Percentiles rank a stretch among this genome's conserved stretches.
Conservation (phyloP, 2,329 filamentous ascomycete genomes). For the Plectosphaerella cucumerina region DNA sequence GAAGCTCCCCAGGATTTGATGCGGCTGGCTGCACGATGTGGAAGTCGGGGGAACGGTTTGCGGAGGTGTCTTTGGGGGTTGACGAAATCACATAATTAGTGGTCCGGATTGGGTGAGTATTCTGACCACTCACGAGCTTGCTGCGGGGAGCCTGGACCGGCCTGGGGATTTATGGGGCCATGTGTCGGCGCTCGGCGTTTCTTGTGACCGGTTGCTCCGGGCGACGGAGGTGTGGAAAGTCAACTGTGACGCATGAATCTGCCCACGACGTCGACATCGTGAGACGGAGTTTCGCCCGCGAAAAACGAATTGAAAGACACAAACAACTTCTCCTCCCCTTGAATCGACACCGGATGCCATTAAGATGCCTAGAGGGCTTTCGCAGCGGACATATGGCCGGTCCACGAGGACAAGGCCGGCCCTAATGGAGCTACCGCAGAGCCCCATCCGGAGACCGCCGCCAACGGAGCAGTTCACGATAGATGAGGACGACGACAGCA, state of each 20-base stretch:
- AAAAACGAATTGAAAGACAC: background rate
- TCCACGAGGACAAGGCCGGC: constrained; percentile 42
- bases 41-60: background rate
- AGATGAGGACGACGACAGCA: constrained; percentile 2
- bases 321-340: background rate
- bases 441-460: constrained; percentile 34
- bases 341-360: background rate
- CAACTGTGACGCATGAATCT: background rate
- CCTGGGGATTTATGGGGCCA: background rate
- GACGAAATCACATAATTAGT: constrained; percentile 8
- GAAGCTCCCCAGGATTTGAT: background rate
- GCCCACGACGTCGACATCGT: background rate
- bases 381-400: constrained; percentile 48
- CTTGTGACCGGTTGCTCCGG: constrained; percentile 1
- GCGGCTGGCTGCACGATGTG: no score
- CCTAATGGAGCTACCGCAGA: constrained; percentile 48
- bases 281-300: background rate
- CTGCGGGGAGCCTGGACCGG: background rate
- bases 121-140: background rate
- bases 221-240: background rate
- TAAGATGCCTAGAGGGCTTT: constrained; percentile 40
- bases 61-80: background rate
- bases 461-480: background rate
- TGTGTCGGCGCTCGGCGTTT: background rate
- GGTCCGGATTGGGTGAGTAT: background rate